Evolutionary conservation across 2,329 filamentous ascomycete species (phyloP), one percentile per base, ranked within the genome.

Genomic region (Trichoderma citrinoviride): DNA sequence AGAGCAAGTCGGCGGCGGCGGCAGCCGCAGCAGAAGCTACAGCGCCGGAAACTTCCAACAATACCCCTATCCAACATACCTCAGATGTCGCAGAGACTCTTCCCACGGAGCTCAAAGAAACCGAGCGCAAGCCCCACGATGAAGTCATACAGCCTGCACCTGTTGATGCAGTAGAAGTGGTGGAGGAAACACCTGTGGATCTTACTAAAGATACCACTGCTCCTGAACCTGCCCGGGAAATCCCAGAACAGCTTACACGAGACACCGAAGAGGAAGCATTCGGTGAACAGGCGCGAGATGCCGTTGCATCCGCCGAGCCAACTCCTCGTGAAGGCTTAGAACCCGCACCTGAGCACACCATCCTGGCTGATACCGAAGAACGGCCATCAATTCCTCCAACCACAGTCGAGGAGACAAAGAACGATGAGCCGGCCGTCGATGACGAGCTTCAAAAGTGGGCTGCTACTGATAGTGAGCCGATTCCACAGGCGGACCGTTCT

Each of bases 381-480:
- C 47, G 8, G 17, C 47, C 19, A 19, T 8, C 52, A 15, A 21
- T 54, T 3, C 40, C 60, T 46, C 37, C 49, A 5, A 19, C 10
- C 29, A 25, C 40, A n/a, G 40, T 40, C n/a, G 60, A 54, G 25
- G 43, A 27, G 21, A 25, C 60, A n/a, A 46, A 37, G 3, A 23
- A 37, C n/a, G 49, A 53, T 3, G 40, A 23, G 25, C 27, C 15
- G 8, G 44, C 19, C 46, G 5, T 25, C 23, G 27, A 25, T 37
- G 60, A 62, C 25, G 49, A 33, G 40, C 60, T 54, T 62, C 8
- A 37, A 19, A 54, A 54, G 40, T 62, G 60, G 60, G 49, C 60
- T 27, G 49, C 49, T 54, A 40, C 40, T 33, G 60, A 62, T 62
- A 54, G 40, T 10, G 60, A 53, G 10, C 60, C 49, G 14, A 54